Evolutionary conservation across 208 protist genomes (phyloP), one percentile per base, ranked within the genome.

Genomic region (Trypanosoma vivax): DNA sequence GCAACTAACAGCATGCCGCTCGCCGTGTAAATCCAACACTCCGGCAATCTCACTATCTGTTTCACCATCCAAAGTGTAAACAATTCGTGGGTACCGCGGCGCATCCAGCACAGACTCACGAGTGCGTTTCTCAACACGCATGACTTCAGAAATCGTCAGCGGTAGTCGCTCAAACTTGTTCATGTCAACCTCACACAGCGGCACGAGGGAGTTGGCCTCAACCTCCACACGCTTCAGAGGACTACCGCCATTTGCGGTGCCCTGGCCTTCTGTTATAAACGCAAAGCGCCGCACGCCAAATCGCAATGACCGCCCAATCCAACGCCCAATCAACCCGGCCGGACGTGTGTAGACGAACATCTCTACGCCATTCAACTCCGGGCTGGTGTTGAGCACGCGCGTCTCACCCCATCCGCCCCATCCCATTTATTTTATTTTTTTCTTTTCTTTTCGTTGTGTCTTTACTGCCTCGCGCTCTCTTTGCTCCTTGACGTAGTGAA

Each of bases 341-440:
- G 87, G 83, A 13, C 63, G 31, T 18, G 83, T 82, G 68, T 89
- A 90, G 13, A 94, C 83, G 50, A 79, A 83, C 83, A 94, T 90
- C 48, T 86, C 66, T 9, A 94, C 73, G 18, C 79, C 70, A 9
- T 59, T 46, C 39, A 94, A 65, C 64, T 88, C 87, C 34, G 40
- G 58, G 23, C 59, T 38, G 50, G n/a, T 40, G 47, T 29, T 66
- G 16, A 31, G 60, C 4, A 59, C 34, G 5, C 47, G 45, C 33
- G 35, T 31, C 35, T 66, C 60, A 16, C 21, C n/a, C 4, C 39
- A 4, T 1, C 42, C n/a, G n/a, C n/a, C 37, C 60, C 60, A 66
- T 3, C 25, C 13, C 11, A 56, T n/a, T 47, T 52, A 55, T 30
- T 27, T 19, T 9, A 43, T 24, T 24, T 31, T 33, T 13, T 29